Evolutionary conservation across 2,329 filamentous ascomycete genomes (phyloP).

Genomic region (Exophiala xenobiotica): DNA sequence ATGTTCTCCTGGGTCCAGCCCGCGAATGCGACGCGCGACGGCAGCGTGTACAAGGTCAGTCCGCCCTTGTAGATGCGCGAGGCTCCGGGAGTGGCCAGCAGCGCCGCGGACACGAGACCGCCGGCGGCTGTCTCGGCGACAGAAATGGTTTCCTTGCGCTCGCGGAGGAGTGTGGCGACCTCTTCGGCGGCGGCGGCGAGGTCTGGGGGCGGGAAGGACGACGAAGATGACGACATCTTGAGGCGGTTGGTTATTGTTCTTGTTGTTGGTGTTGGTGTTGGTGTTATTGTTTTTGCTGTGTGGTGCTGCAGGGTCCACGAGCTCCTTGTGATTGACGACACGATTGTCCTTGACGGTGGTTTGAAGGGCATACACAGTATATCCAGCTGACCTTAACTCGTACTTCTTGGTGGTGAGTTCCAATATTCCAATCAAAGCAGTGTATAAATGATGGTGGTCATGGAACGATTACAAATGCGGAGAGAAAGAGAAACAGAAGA

Average conservation of each 20-base stretch:
- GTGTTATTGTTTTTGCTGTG: neutral
- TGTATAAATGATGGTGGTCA: no score
- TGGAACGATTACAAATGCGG: no score
- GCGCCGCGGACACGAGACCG: constrained; percentile 59
- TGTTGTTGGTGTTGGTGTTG: neutral
- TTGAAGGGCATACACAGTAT: no score
- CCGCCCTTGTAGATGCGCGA: constrained; percentile 61
- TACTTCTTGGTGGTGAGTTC: no score
- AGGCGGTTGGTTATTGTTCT: neutral
- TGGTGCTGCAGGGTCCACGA: neutral
- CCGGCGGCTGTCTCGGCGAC: constrained; percentile 65
- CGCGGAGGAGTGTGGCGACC: constrained; percentile 36
- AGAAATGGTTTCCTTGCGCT: constrained; percentile 57
- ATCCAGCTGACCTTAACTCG: no score
- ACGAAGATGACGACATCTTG: neutral
- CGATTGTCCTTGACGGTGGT: no score
- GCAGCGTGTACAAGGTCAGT: constrained; percentile 62
- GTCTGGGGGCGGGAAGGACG: constrained; percentile 16
- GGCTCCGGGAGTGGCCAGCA: constrained; percentile 60
- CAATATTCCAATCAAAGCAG: no score
- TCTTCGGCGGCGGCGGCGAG: constrained; percentile 16
- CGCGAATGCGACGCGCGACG: constrained; percentile 57
- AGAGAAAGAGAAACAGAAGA: no score
- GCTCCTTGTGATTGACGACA: neutral
- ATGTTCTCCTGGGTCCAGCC: constrained; percentile 59